Conservation (phyloP, 768 basidiomycete species). For the Boletus insuetus region DNA sequence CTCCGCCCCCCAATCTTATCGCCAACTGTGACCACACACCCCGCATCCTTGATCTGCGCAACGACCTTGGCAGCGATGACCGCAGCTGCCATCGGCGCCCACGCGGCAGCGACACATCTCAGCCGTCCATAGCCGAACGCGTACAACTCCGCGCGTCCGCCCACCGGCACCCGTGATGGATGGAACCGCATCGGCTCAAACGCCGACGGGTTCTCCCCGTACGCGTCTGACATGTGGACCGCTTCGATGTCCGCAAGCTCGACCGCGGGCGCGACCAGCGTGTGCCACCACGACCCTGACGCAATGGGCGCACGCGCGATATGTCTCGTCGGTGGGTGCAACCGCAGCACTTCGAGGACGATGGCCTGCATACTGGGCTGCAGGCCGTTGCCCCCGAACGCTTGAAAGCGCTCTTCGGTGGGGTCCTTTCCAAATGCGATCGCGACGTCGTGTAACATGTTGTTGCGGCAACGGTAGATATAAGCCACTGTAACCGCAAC, state of each 20-base stretch:
- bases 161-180: conserved; percentile 19
- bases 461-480: conserved; percentile 22
- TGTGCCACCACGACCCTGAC: conserved; percentile 12
- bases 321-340: conserved; percentile 27
- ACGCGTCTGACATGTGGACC: conserved; percentile 15
- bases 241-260: conserved; percentile 26
- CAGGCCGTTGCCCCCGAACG: conserved; percentile 7
- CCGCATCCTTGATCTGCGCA: conserved; percentile 26
- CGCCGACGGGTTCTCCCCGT: conserved; percentile 33
- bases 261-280: conserved; percentile 1
- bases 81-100: conserved; percentile 58
- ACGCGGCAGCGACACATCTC: conserved; percentile 42
- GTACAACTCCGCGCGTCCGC: conserved; percentile 24
- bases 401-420: conserved; percentile 18
- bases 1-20: conserved; percentile 38
- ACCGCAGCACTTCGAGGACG: conserved; percentile 28
- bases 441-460: conserved; percentile 26
- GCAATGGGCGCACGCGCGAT: conserved; percentile 17
- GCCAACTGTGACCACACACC: conserved; percentile 17
- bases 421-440: conserved; percentile 19
- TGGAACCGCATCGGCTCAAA: conserved; percentile 48
- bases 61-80: conserved; percentile 46
- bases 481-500: conserved; percentile 46
- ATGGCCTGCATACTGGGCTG: conserved; percentile 23
- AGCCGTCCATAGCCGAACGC: conserved; percentile 47